These are phyloP conservation scores for Anthoceros angustus DNA, from an alignment of 225 moss, liverwort and hornwort species.

Conservation along the genomic window DNA sequence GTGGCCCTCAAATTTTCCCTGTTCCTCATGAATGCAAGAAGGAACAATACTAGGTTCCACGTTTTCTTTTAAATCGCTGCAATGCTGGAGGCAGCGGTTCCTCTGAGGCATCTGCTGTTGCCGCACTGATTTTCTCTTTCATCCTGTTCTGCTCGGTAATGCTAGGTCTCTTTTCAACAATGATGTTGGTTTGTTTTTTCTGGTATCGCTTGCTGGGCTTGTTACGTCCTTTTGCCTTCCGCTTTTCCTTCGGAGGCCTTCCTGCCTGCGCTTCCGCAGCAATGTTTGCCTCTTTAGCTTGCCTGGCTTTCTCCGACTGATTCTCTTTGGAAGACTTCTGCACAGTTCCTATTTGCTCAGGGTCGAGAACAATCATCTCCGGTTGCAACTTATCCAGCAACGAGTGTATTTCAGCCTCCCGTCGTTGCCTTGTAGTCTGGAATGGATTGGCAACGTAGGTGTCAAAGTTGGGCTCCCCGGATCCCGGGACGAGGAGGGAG, in stretches of 20 bases:
- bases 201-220: constrained; percentile 71
- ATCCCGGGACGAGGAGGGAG: constrained; percentile 66
- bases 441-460: constrained; percentile 80
- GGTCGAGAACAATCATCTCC: constrained; percentile 76
- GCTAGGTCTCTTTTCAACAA: constrained; percentile 51
- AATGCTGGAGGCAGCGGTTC: neutral
- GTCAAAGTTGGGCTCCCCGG: constrained; percentile 93
- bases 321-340: constrained; percentile 36
- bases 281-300: constrained; percentile 47
- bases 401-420: constrained; percentile 72
- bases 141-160: constrained; percentile 33
- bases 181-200: constrained; percentile 57
- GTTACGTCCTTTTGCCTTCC: constrained; percentile 74
- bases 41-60: neutral
- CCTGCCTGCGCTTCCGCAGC: constrained; percentile 48
- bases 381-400: constrained; percentile 85
- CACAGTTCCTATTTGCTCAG: constrained; percentile 61
- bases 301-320: constrained; percentile 19
- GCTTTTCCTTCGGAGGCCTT: constrained; percentile 41
- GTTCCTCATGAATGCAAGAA: no score
- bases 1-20: no score
- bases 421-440: constrained; percentile 66
- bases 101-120: neutral
- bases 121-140: constrained; percentile 14
- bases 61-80: neutral